Evolutionary conservation across 2,329 filamentous ascomycete genomes (phyloP).

Genomic region (Neofusicoccum laricinum): DNA sequence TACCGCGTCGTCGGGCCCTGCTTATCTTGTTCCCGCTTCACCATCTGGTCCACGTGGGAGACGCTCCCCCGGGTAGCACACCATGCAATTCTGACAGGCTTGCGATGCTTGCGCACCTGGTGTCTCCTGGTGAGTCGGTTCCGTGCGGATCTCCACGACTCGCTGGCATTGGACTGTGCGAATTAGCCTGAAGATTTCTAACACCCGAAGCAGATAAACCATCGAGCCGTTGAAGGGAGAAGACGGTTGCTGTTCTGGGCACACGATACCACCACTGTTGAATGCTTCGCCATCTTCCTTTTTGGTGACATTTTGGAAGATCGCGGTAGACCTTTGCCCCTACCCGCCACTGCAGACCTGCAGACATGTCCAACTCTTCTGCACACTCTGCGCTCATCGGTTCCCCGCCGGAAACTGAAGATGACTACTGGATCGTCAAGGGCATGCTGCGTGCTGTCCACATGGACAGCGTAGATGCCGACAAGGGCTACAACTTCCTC

Average conservation of each 20-base stretch:
- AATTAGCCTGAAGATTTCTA: not conserved
- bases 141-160: not conserved
- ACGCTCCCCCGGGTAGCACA: not conserved
- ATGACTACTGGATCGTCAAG: conserved; percentile 29
- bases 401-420: conserved; percentile 24
- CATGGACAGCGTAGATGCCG: conserved; percentile 20
- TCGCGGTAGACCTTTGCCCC: not conserved
- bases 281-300: not conserved
- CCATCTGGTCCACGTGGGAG: not conserved
- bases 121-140: not conserved
- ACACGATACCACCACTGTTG: not conserved
- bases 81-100: not conserved
- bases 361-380: not conserved
- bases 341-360: not conserved
- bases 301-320: not conserved
- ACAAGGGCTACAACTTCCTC: conserved; percentile 16
- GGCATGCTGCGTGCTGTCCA: conserved; percentile 25
- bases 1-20: not conserved
- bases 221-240: not conserved
- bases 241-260: not conserved
- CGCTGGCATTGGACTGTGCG: not conserved
- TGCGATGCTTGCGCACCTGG: not conserved
- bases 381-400: conserved; percentile 19
- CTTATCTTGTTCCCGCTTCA: too few species aligned
- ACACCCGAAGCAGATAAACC: not conserved